Evolutionary conservation across 75 land plant species (phyloP).

Genomic region (Sequoiadendron giganteum): DNA sequence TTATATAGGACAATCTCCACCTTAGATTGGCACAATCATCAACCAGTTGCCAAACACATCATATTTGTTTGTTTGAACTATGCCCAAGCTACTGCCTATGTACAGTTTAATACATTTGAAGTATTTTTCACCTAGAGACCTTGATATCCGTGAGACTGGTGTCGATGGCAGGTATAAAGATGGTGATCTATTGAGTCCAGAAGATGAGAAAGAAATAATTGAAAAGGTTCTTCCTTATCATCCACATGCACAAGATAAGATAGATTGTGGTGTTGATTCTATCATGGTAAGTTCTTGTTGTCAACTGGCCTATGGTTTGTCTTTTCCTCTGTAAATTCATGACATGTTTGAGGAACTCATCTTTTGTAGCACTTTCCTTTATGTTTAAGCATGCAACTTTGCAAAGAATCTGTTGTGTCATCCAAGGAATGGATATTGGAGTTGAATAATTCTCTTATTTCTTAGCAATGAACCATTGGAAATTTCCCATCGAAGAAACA

Average conservation of each 20-base stretch:
- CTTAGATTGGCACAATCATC: not conserved
- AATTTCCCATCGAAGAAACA: not conserved
- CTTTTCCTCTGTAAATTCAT: not conserved
- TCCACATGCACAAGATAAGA: slow-evolving; percentile 60
- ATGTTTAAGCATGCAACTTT: not conserved
- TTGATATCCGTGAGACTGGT: not conserved
- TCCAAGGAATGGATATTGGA: not conserved
- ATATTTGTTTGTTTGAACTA: not conserved
- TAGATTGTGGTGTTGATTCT: slow-evolving; percentile 68
- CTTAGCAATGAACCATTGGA: not conserved
- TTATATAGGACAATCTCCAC: not conserved
- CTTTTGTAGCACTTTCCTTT: not conserved
- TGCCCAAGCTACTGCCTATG: not conserved
- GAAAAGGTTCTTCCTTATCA: slow-evolving; percentile 74
- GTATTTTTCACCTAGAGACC: not conserved
- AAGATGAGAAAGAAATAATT: slow-evolving; percentile 62
- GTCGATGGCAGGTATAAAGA: slow-evolving; percentile 50
- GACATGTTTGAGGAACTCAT: not conserved
- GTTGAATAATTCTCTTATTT: not conserved
- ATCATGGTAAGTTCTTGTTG: slow-evolving; percentile 47
- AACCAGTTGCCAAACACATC: not conserved
- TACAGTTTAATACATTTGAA: not conserved
- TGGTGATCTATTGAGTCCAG: slow-evolving; percentile 49
- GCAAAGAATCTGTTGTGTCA: not conserved
- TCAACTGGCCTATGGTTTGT: not conserved